Evolutionary conservation across 2,329 filamentous ascomycete species (phyloP).

Genomic region (Stemphylium beticola): DNA sequence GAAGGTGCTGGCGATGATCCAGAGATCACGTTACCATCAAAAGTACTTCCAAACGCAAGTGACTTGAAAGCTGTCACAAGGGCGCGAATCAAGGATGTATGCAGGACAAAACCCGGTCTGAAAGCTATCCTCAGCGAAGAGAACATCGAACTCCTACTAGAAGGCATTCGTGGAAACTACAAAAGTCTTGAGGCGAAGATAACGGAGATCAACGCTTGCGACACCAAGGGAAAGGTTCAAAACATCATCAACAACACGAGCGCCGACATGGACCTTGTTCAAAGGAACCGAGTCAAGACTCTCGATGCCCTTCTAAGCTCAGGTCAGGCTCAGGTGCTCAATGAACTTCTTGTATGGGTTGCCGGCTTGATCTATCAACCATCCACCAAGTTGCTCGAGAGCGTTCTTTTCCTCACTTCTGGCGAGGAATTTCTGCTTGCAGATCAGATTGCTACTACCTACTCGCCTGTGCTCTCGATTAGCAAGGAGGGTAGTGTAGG

Average conservation of each 20-base stretch:
- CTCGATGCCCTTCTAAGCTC: slow-evolving; percentile 10
- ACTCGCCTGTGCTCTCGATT: slow-evolving; percentile 10
- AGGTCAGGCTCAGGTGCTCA: slow-evolving; percentile 13
- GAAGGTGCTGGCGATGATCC: background rate
- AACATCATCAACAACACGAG: slow-evolving; percentile 16
- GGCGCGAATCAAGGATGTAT: slow-evolving; percentile 9
- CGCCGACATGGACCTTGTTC: slow-evolving; percentile 7
- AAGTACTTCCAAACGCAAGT: slow-evolving; percentile 2
- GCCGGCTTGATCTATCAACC: slow-evolving; percentile 5
- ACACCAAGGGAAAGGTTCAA: slow-evolving; percentile 20
- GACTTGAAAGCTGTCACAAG: slow-evolving; percentile 12
- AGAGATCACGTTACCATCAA: background rate
- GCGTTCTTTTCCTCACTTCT: slow-evolving; percentile 13
- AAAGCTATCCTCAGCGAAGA: slow-evolving; percentile 12
- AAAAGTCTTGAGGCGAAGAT: slow-evolving; percentile 20
- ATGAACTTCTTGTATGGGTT: slow-evolving; percentile 23
- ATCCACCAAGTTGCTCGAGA: slow-evolving; percentile 13
- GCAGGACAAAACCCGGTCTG: slow-evolving; percentile 15
- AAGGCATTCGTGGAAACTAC: slow-evolving; percentile 18
- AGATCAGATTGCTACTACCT: slow-evolving; percentile 9
- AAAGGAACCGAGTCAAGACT: slow-evolving; percentile 2
- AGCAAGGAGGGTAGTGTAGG: slow-evolving; percentile 2
- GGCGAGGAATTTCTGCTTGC: slow-evolving; percentile 9
- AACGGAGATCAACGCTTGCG: slow-evolving; percentile 19
- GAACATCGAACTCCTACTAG: slow-evolving; percentile 19